Conservation (phyloP, 1,284 basidiomycete genomes). For the Cutaneotrichosporon sp. region DNA sequence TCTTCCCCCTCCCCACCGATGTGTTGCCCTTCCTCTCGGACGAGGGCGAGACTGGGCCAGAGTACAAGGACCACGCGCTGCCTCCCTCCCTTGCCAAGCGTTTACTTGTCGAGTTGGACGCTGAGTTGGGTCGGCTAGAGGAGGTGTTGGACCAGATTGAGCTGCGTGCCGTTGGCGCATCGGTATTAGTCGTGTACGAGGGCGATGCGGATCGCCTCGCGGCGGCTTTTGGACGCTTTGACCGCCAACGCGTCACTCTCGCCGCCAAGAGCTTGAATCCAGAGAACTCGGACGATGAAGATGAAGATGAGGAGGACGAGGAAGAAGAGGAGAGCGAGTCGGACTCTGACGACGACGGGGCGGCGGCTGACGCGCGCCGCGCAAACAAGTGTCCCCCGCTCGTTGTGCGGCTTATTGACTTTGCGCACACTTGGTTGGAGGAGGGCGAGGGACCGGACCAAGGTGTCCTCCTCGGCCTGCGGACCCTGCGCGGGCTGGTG, state of each 20-base stretch:
- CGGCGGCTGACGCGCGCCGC: slow-evolving; percentile 42
- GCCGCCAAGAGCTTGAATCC: slow-evolving; percentile 19
- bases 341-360: slow-evolving; percentile 37
- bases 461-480: slow-evolving; percentile 70
- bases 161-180: slow-evolving; percentile 76
- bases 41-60: background rate
- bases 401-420: slow-evolving; percentile 81
- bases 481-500: slow-evolving; percentile 63
- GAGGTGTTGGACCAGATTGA: slow-evolving; percentile 61
- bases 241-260: slow-evolving; percentile 37
- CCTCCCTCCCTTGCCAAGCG: slow-evolving; percentile 61
- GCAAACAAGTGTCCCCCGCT: slow-evolving; percentile 59
- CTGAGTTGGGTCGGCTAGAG: slow-evolving; percentile 60
- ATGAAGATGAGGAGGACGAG: slow-evolving; percentile 28
- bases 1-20: slow-evolving; percentile 64
- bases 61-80: slow-evolving; percentile 54
- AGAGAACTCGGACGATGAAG: slow-evolving; percentile 39
- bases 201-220: slow-evolving; percentile 60
- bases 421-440: slow-evolving; percentile 76
- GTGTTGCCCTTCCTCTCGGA: slow-evolving; percentile 3
- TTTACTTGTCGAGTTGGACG: slow-evolving; percentile 57
- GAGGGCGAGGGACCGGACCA: slow-evolving; percentile 75
- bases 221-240: slow-evolving; percentile 54
- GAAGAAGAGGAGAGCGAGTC: slow-evolving; percentile 45
- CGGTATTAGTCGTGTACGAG: slow-evolving; percentile 81